Percentiles rank a stretch among this genome's conserved stretches.
Evolutionary conservation across 2,329 filamentous ascomycete species (phyloP).

Genomic region (Aspergillus viridinutans): DNA sequence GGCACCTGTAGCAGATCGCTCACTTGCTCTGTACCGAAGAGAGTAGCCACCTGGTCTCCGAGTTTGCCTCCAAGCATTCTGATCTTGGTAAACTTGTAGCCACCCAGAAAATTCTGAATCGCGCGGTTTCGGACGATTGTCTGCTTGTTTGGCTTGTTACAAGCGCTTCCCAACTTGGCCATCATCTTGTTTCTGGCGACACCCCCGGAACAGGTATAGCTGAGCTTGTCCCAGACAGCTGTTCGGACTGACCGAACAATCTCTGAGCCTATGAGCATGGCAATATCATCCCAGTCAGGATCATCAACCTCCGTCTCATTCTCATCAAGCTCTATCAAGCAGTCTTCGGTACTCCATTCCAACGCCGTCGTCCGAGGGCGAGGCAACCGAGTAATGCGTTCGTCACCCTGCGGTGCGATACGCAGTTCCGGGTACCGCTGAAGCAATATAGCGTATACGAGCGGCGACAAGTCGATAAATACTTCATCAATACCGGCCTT

Average conservation of each 20-base stretch:
- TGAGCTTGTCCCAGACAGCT: constrained; percentile 63
- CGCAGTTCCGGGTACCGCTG: constrained; percentile 70
- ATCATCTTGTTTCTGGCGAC: constrained; percentile 91
- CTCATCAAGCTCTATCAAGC: constrained; percentile 72
- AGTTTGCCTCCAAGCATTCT: constrained; percentile 92
- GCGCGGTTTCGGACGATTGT: constrained; percentile 89
- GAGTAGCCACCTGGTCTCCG: constrained; percentile 77
- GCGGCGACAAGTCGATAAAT: constrained; percentile 83
- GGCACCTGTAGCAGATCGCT: constrained; percentile 69
- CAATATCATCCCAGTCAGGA: constrained; percentile 95
- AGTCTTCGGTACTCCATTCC: constrained; percentile 74
- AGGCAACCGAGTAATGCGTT: constrained; percentile 61
- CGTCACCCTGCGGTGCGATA: constrained; percentile 51
- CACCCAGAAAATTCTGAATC: constrained; percentile 69
- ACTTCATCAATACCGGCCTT: constrained; percentile 96
- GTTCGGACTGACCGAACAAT: constrained; percentile 74
- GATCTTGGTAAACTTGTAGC: constrained; percentile 92
- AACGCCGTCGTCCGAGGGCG: constrained; percentile 68
- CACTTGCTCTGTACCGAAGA: constrained; percentile 76
- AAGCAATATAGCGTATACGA: constrained; percentile 72
- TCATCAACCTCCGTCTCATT: constrained; percentile 70
- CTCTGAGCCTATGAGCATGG: constrained; percentile 79
- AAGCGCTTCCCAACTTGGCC: constrained; percentile 84
- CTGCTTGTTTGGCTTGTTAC: constrained; percentile 92
- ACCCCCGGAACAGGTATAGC: constrained; percentile 89